Conservation (phyloP, 2,329 filamentous ascomycete species). For the Mollisiaceae sp. region DNA sequence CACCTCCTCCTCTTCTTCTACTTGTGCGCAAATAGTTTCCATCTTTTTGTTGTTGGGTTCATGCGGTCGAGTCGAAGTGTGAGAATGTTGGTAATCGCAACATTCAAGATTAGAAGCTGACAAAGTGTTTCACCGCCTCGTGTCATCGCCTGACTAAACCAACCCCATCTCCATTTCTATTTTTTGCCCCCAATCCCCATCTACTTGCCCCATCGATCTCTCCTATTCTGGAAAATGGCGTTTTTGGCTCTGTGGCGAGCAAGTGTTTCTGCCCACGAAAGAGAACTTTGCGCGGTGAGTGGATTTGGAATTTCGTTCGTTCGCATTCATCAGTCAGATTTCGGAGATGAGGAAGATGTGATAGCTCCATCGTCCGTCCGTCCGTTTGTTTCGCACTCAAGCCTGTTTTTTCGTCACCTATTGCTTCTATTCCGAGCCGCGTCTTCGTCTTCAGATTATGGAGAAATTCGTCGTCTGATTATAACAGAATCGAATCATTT, state of each 20-base stretch:
- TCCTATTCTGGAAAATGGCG: not conserved
- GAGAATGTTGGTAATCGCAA: not conserved
- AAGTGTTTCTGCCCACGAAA: not conserved
- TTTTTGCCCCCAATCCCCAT: not conserved
- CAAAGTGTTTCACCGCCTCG: not conserved
- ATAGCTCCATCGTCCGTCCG: not conserved
- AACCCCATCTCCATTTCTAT: too few species aligned
- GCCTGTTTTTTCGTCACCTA: not conserved
- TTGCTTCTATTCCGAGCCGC: not conserved
- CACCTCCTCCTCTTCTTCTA: too few species aligned
- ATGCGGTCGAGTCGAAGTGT: too few species aligned
- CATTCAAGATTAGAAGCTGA: not conserved
- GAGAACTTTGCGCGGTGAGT: too few species aligned
- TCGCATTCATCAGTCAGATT: too few species aligned
- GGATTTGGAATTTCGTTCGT: too few species aligned
- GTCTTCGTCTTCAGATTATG: not conserved
- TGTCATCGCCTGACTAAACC: not conserved
- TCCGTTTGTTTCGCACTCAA: not conserved
- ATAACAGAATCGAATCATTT: too few species aligned
- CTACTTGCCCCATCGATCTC: too few species aligned
- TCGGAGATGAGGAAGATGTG: not conserved
- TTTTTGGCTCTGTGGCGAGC: not conserved
- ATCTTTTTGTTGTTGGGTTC: too few species aligned
- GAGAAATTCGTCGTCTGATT: too few species aligned
- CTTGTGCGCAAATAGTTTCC: not conserved